These are phyloP conservation scores for Corrigiola litoralis DNA, from an alignment of 179 eudicot species.

Conservation along the genomic window DNA sequence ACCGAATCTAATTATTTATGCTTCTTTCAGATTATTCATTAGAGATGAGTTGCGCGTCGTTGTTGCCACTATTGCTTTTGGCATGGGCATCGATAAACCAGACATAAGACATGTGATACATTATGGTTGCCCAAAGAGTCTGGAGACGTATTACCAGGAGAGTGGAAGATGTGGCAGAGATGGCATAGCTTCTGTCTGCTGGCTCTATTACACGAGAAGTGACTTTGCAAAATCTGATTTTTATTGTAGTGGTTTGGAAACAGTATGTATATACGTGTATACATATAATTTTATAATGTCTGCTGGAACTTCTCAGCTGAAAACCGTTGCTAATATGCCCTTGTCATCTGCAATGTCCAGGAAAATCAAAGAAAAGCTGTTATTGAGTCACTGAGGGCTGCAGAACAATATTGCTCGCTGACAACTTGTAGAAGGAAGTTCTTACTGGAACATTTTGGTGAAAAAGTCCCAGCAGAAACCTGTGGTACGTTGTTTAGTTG, in stretches of 20 bases:
- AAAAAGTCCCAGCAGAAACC: slow-evolving; percentile 39
- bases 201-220: slow-evolving; percentile 67
- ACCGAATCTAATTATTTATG: slow-evolving; percentile 6
- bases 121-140: slow-evolving; percentile 88
- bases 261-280: slow-evolving; percentile 37
- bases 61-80: slow-evolving; percentile 95
- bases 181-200: slow-evolving; percentile 75
- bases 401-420: slow-evolving; percentile 62
- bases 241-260: slow-evolving; percentile 56
- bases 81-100: slow-evolving; percentile 97
- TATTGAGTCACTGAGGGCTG: slow-evolving; percentile 62
- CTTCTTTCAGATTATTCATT: slow-evolving; percentile 57
- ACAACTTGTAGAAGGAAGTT: slow-evolving; percentile 76
- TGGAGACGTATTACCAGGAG: slow-evolving; percentile 92
- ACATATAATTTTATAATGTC: background rate
- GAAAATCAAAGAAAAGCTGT: slow-evolving; percentile 76
- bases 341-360: slow-evolving; percentile 25
- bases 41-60: slow-evolving; percentile 79
- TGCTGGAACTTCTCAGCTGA: background rate
- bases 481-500: slow-evolving; percentile 47
- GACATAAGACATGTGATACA: slow-evolving; percentile 76
- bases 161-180: slow-evolving; percentile 96
- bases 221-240: slow-evolving; percentile 77
- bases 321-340: background rate
- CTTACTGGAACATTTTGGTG: slow-evolving; percentile 77